Conservation (phyloP, 495 filamentous ascomycete genomes). For the Tricharina praecox region DNA sequence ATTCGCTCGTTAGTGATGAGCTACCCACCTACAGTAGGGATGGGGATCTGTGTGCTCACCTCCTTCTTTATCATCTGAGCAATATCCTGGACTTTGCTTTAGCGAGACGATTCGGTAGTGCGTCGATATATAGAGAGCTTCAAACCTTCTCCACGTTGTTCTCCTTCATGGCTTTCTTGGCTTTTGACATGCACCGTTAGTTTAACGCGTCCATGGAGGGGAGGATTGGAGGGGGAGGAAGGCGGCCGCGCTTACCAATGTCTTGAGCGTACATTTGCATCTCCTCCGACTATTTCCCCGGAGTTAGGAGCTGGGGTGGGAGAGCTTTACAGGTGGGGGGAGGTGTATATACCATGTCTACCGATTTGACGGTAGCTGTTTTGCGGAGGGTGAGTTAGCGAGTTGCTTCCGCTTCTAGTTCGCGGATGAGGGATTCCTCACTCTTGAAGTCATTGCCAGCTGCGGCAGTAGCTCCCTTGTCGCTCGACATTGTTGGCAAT, state of each 20-base stretch:
- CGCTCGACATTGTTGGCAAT: conserved; percentile 1
- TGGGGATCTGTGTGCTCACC: too few species aligned
- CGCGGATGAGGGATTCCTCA: neutral
- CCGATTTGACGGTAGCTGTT: conserved; percentile 85
- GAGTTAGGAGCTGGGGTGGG: too few species aligned
- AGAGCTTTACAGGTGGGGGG: neutral
- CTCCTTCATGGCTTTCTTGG: conserved; percentile 83
- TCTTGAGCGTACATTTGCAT: conserved; percentile 92
- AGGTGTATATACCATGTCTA: conserved; percentile 68
- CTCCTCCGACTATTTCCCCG: too few species aligned
- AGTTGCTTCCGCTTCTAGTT: neutral
- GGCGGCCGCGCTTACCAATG: conserved; percentile 67
- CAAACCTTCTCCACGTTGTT: conserved; percentile 80
- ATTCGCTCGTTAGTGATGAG: too few species aligned
- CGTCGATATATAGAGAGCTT: neutral
- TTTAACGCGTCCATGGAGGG: too few species aligned
- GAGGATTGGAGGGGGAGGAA: conserved; percentile 17
- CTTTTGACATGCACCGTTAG: too few species aligned
- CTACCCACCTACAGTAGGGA: too few species aligned
- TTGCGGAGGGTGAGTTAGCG: neutral
- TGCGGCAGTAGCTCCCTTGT: neutral
- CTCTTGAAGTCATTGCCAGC: neutral
- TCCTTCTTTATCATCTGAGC: conserved; percentile 95
- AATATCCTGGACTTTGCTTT: conserved; percentile 48
- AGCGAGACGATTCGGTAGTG: neutral